Percentiles rank a stretch among this genome's conserved stretches.
These are phyloP conservation scores for Stentor coeruleus DNA, from an alignment of 73 alveolate genomes.

Conservation along the genomic window DNA sequence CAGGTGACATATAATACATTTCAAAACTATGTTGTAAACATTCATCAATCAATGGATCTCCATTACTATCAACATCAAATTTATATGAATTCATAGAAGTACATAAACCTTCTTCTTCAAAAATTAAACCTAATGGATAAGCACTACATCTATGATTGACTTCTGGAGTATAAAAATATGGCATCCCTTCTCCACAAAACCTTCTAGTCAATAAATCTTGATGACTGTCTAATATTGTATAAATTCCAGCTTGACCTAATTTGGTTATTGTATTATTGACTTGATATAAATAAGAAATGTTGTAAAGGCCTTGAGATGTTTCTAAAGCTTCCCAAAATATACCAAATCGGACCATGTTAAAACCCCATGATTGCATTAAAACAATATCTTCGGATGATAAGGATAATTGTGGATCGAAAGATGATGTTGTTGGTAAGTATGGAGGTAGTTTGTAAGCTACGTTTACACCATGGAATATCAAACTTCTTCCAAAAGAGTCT, in stretches of 20 bases:
- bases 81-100: slow-evolving; percentile 31
- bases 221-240: slow-evolving; percentile 78
- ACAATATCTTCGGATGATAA: slow-evolving; percentile 55
- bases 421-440: slow-evolving; percentile 59
- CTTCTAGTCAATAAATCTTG: slow-evolving; percentile 71
- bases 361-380: slow-evolving; percentile 64
- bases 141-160: slow-evolving; percentile 31
- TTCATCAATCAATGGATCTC: slow-evolving; percentile 44
- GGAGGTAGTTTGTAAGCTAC: slow-evolving; percentile 66
- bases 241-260: slow-evolving; percentile 70
- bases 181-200: slow-evolving; percentile 89
- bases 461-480: slow-evolving; percentile 67
- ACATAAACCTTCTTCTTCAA: slow-evolving; percentile 34
- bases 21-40: slow-evolving; percentile 47
- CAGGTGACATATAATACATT: slow-evolving; percentile 61
- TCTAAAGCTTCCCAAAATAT: slow-evolving; percentile 90
- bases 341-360: slow-evolving; percentile 76
- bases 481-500: background rate
- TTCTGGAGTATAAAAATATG: slow-evolving; percentile 63
- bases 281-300: slow-evolving; percentile 62
- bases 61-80: slow-evolving; percentile 35
- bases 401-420: slow-evolving; percentile 69
- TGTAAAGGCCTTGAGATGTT: slow-evolving; percentile 61
- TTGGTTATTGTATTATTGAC: slow-evolving; percentile 58
- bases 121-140: slow-evolving; percentile 26